Percentiles rank a stretch among this genome's conserved stretches.
These are phyloP conservation scores for Stromatinia cepivora DNA, from an alignment of 2,329 filamentous ascomycete genomes.

Conservation along the genomic window DNA sequence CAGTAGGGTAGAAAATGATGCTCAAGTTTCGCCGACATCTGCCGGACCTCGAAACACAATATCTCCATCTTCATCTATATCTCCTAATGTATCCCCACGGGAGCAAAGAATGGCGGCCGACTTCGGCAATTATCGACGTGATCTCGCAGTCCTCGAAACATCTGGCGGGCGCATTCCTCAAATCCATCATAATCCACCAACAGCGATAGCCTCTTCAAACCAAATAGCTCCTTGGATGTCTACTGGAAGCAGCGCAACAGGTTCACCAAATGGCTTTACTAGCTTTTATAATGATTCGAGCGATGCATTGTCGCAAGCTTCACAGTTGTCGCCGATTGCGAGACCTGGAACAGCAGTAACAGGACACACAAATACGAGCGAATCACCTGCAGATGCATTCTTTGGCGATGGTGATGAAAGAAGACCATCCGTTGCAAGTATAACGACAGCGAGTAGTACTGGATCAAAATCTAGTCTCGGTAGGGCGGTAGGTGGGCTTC, in stretches of 20 bases:
- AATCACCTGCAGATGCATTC: constrained; percentile 61
- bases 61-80: constrained; percentile 35
- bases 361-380: constrained; percentile 53
- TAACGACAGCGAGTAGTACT: constrained; percentile 82
- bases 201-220: constrained; percentile 50
- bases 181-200: constrained; percentile 59
- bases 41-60: constrained; percentile 33
- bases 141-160: constrained; percentile 67
- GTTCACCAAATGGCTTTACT: constrained; percentile 42
- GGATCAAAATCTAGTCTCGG: constrained; percentile 74
- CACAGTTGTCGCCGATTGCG: constrained; percentile 71
- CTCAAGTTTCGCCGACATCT: constrained; percentile 41
- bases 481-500: constrained; percentile 57
- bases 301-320: constrained; percentile 66
- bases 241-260: constrained; percentile 36
- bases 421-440: constrained; percentile 83
- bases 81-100: constrained; percentile 41
- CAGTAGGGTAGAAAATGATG: constrained; percentile 39
- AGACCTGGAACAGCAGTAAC: constrained; percentile 51
- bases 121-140: constrained; percentile 69
- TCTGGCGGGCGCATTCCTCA: constrained; percentile 57
- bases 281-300: constrained; percentile 74
- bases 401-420: constrained; percentile 74
- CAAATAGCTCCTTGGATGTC: constrained; percentile 59
- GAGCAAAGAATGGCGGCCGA: constrained; percentile 47